Base-by-base conservation (phyloP, 208 protist genomes). In the Dictyostelium gargantuum region DNA sequence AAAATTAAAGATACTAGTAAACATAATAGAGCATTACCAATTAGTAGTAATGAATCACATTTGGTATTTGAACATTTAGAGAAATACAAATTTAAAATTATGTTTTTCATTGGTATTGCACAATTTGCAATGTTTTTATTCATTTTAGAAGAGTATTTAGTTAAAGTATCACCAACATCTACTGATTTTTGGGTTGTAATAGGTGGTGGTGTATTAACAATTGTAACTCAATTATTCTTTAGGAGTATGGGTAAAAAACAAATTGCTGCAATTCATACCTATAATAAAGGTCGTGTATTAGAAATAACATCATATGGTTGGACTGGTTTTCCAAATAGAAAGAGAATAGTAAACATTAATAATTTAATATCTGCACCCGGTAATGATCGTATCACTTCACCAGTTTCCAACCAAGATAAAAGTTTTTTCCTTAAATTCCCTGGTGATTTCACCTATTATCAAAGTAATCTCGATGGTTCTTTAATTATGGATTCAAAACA, bases 201-300 rank as follows among this genome's bases (percentile, higher is more conserved):
- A 10, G 63, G 32, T 11, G 63, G 29, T 38, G 4, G 6, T 3
- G 19, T 38, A 3, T 70, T 70, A 40, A 70, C 63, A 9, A 8
- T 70, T 40, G 2, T 70, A 70, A 70, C 63, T 42, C 17, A 26
- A 26, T 35, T 42, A 26, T 40, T 70, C 13, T 21, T 70, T 42
- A 35, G 32, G 11, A 11, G 40, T 42, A 70, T 35, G 35, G 4
- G 63, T 42, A 6, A 9, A 23, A 70, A 70, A 42, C 1, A 19
- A 4, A 40, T 70, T 23, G 63, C 63, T 40, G 32, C 72, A 10
- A 76, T 86, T 46, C 73, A 48, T 48, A 61, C 66, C 29, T 74
- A 40, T n/a, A 86, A 76, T 26, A 86, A 86, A n/a, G 81, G 81
- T 32, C 38, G 81, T 50, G 48, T 86, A 10, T 4, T 86, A 38